Conservation (phyloP, 352 stramenopile genomes). For the Globisporangium spiculum region DNA sequence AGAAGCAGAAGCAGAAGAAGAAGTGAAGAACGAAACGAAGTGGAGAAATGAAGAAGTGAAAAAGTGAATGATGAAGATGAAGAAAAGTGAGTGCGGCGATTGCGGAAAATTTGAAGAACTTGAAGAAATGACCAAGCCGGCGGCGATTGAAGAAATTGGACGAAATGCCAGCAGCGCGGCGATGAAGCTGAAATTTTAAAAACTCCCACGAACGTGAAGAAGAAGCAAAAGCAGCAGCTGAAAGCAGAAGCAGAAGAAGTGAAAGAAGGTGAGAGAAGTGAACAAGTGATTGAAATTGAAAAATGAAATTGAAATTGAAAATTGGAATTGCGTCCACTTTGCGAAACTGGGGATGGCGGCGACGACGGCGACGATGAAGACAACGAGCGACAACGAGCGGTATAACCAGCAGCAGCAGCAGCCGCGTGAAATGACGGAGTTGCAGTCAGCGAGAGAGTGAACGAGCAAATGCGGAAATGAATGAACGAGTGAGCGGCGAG, state of each 20-base stretch:
- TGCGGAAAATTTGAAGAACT: neutral
- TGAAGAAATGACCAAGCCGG: neutral
- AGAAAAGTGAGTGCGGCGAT: neutral
- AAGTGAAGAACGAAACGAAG: constrained; percentile 29
- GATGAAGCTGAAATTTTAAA: neutral
- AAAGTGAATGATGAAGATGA: constrained; percentile 26
- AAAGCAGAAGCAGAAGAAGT: neutral
- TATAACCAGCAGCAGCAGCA: no score
- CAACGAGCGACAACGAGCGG: neutral
- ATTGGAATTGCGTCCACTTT: neutral
- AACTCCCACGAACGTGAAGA: neutral
- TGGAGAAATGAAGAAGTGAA: constrained; percentile 18
- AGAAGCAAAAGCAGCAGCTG: neutral
- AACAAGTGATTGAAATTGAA: constrained; percentile 3
- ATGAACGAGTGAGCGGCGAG: neutral
- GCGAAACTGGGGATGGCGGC: neutral
- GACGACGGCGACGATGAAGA: neutral
- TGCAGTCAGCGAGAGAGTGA: neutral
- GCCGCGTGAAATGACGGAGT: neutral
- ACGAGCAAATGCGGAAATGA: neutral
- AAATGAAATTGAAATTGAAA: constrained; percentile 5
- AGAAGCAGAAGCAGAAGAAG: constrained; percentile 14
- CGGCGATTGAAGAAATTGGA: neutral
- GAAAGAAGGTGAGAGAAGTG: constrained; percentile 3
- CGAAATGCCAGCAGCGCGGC: neutral